These are phyloP conservation scores for Starmera stellimalicola DNA, from an alignment of 1,139 yeast species.

Conservation along the genomic window DNA sequence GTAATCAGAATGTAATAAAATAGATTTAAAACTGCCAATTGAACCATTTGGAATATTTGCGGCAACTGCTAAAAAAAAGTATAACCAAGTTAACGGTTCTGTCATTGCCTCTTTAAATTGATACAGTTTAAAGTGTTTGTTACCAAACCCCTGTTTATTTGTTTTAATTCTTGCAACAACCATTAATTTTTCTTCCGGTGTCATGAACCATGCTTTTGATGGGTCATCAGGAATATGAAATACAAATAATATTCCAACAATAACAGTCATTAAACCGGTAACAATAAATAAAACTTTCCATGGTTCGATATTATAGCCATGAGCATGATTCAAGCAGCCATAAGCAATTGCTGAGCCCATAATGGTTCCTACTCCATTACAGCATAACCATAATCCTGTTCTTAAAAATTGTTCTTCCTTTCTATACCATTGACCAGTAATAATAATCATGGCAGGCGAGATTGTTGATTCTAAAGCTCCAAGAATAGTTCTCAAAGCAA, in stretches of 20 bases:
- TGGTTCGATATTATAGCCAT: conserved; percentile 26
- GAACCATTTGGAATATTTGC: conserved; percentile 30
- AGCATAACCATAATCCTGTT: conserved; percentile 39
- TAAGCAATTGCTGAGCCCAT: conserved; percentile 36
- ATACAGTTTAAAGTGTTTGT: conserved; percentile 37
- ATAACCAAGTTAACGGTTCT: conserved; percentile 39
- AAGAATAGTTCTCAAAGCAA: conserved; percentile 32
- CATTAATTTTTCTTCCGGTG: conserved; percentile 39
- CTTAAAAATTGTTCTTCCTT: conserved; percentile 43
- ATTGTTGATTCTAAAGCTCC: conserved; percentile 39
- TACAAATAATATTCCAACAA: conserved; percentile 32
- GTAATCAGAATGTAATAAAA: background rate
- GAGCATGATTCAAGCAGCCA: conserved; percentile 26
- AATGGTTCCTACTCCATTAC: conserved; percentile 38
- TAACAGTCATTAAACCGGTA: conserved; percentile 36
- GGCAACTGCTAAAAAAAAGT: conserved; percentile 28
- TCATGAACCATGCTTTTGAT: conserved; percentile 36
- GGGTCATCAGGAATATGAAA: conserved; percentile 42
- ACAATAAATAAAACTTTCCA: conserved; percentile 41
- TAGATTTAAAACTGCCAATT: conserved; percentile 25
- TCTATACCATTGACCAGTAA: conserved; percentile 46
- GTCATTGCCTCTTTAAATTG: conserved; percentile 37
- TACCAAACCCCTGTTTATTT: conserved; percentile 45
- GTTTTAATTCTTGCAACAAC: conserved; percentile 38
- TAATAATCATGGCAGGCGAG: conserved; percentile 43